Evolutionary conservation across 805 yeast species (phyloP).

Genomic region (Cyberlindnera xishuangbannaensis): DNA sequence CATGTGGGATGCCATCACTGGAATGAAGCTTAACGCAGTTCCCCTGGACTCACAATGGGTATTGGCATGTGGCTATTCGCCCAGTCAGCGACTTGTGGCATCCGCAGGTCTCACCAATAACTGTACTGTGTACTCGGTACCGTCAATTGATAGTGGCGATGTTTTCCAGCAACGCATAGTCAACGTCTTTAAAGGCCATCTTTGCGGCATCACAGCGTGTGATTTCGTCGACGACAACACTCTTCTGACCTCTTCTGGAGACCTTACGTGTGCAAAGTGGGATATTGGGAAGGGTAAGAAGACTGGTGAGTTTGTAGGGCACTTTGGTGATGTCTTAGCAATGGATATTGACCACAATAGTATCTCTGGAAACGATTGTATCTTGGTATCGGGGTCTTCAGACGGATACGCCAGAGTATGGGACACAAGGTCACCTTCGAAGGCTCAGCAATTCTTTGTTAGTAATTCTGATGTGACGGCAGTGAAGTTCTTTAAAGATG

Average conservation of each 20-base stretch:
- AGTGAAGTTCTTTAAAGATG: constrained; percentile 61
- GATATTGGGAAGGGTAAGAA: constrained; percentile 59
- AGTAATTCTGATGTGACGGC: constrained; percentile 61
- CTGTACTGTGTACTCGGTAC: constrained; percentile 60
- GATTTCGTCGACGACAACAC: constrained; percentile 55
- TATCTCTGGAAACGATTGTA: constrained; percentile 9
- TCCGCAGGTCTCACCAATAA: constrained; percentile 80
- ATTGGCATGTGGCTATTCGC: constrained; percentile 66
- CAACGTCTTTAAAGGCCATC: constrained; percentile 69
- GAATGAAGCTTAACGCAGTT: constrained; percentile 64
- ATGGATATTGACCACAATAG: constrained; percentile 30
- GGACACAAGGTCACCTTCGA: constrained; percentile 43
- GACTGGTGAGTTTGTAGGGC: constrained; percentile 53
- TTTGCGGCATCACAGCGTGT: constrained; percentile 73
- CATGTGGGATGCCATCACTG: constrained; percentile 75
- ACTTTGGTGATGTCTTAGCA: constrained; percentile 65
- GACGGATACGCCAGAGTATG: constrained; percentile 65
- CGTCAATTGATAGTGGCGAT: constrained; percentile 19
- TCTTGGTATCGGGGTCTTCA: constrained; percentile 59
- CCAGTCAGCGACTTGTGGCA: constrained; percentile 61
- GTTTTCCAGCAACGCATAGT: constrained; percentile 37
- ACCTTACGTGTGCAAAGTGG: constrained; percentile 76
- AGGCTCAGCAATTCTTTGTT: constrained; percentile 45
- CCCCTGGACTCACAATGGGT: constrained; percentile 77
- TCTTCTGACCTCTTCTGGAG: constrained; percentile 73